Conservation (phyloP, 176 grass and related monocot species). For the Musa beccarii region DNA sequence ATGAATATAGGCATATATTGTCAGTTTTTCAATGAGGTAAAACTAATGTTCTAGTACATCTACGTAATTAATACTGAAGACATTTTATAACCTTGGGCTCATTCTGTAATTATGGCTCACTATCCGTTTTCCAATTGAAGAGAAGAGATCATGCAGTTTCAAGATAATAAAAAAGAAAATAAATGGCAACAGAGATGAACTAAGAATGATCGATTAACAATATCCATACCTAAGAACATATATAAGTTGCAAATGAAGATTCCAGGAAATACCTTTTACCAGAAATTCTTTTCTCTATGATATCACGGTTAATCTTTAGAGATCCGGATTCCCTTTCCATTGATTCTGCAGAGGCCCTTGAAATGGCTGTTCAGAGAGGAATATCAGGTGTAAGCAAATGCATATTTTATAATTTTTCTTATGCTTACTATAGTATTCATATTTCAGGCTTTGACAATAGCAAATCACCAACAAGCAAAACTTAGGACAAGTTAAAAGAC, state of each 20-base stretch:
- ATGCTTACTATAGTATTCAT: constrained; percentile 18
- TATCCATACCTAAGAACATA: background rate
- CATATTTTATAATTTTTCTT: background rate
- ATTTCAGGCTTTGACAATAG: background rate
- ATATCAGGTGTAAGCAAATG: background rate
- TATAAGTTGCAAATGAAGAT: constrained; percentile 3
- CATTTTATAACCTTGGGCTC: no score
- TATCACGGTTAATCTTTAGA: constrained; percentile 38
- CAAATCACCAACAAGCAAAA: background rate
- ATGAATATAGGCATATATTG: no score
- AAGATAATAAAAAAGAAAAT: background rate
- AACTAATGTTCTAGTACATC: no score
- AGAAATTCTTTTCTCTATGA: constrained; percentile 44
- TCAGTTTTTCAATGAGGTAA: no score
- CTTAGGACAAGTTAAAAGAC: background rate
- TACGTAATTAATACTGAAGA: no score
- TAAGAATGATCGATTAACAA: background rate
- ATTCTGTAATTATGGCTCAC: no score
- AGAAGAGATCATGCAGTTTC: background rate
- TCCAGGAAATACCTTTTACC: constrained; percentile 50
- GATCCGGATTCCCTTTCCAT: constrained; percentile 47
- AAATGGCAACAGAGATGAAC: background rate
- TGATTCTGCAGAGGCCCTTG: constrained; percentile 37
- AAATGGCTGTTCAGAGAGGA: constrained; percentile 33
- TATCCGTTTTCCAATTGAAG: background rate